These are phyloP conservation scores for Epithele typhae DNA, from an alignment of 768 basidiomycete species.

Conservation along the genomic window DNA sequence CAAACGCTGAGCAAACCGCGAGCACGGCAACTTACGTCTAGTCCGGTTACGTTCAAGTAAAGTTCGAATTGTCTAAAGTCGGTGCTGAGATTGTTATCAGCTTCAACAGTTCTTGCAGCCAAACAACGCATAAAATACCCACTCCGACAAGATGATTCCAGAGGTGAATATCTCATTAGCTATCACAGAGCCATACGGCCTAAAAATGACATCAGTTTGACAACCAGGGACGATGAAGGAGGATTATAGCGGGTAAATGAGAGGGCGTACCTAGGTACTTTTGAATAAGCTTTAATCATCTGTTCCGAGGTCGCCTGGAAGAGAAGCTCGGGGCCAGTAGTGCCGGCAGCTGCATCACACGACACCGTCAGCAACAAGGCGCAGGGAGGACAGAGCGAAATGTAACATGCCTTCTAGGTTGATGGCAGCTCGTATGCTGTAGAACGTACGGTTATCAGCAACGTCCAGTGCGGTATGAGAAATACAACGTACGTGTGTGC, in stretches of 20 bases:
- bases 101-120: neutral
- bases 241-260: neutral
- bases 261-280: constrained; percentile 61
- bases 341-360: constrained; percentile 64
- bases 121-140: constrained; percentile 36
- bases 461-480: neutral
- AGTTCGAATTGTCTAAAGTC: constrained; percentile 93
- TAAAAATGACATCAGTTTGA: no score
- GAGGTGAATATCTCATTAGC: constrained; percentile 93
- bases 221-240: neutral
- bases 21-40: constrained; percentile 58
- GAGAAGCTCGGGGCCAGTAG: constrained; percentile 80
- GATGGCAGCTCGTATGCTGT: constrained; percentile 76
- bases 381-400: neutral
- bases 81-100: constrained; percentile 68
- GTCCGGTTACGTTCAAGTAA: constrained; percentile 85
- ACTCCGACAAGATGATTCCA: constrained; percentile 89
- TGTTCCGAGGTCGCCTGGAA: constrained; percentile 96
- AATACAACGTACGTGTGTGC: constrained; percentile 54
- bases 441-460: neutral
- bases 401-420: constrained; percentile 75
- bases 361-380: constrained; percentile 1
- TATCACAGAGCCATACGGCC: constrained; percentile 84
- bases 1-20: no score
- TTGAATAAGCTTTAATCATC: constrained; percentile 89